Evolutionary conservation across 2,329 filamentous ascomycete genomes (phyloP).

Genomic region (Colletotrichum ledebouriae): DNA sequence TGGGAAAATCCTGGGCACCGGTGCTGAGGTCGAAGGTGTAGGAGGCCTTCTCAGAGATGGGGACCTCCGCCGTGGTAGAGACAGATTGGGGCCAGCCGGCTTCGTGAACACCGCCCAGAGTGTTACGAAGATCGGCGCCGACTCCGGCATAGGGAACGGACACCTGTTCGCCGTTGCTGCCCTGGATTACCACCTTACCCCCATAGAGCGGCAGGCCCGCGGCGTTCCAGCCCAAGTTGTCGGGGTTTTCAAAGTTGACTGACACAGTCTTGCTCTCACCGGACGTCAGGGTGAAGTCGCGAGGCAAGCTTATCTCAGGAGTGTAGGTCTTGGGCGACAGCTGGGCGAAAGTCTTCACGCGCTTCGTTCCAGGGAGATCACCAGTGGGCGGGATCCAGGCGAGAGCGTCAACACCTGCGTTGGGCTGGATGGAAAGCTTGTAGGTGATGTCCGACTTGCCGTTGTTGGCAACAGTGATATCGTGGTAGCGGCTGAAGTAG

Average conservation of each 20-base stretch:
- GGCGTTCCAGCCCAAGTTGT: constrained; percentile 45
- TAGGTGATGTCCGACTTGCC: constrained; percentile 53
- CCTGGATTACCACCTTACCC: constrained; percentile 52
- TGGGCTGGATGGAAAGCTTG: constrained; percentile 48
- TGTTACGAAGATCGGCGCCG: constrained; percentile 40
- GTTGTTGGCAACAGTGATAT: constrained; percentile 53
- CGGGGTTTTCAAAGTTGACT: constrained; percentile 48
- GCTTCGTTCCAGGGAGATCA: constrained; percentile 15
- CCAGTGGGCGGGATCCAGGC: constrained; percentile 39
- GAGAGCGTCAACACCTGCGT: constrained; percentile 55
- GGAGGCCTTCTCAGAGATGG: constrained; percentile 22
- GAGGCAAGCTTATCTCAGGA: constrained; percentile 41
- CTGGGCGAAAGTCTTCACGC: constrained; percentile 45
- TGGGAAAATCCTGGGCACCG: constrained; percentile 44
- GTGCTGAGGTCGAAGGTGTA: constrained; percentile 43
- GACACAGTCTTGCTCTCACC: constrained; percentile 47
- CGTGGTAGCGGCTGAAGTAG: constrained; percentile 51
- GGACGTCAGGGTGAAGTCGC: constrained; percentile 46
- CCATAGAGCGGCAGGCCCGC: constrained; percentile 51
- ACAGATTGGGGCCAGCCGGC: constrained; percentile 39
- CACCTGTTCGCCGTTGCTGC: constrained; percentile 56
- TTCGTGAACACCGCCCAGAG: constrained; percentile 38
- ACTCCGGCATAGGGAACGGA: constrained; percentile 56
- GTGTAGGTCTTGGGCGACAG: constrained; percentile 44
- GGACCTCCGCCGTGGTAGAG: constrained; percentile 29